Evolutionary conservation across 306 rosid genomes (phyloP).

Genomic region (Corylus avellana): DNA sequence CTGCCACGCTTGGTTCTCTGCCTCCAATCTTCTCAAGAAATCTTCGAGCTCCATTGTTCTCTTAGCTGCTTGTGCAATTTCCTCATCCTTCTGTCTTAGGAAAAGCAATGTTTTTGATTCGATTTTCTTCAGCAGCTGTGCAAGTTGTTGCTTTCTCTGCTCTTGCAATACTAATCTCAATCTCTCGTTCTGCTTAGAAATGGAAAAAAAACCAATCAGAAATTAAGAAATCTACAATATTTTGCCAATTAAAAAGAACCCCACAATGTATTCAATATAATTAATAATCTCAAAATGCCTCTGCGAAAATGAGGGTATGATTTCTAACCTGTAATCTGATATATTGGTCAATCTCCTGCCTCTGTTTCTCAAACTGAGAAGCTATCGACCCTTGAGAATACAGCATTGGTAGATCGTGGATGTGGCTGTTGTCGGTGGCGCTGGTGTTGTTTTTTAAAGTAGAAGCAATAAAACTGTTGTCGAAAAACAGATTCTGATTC

Average conservation of each 20-base stretch:
- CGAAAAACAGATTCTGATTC: constrained; percentile 16
- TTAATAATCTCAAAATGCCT: background rate
- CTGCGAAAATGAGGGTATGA: background rate
- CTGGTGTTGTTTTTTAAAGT: constrained; percentile 18
- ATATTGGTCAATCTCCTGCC: constrained; percentile 52
- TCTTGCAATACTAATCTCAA: constrained; percentile 48
- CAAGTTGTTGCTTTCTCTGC: constrained; percentile 51
- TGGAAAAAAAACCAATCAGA: background rate
- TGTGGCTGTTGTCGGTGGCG: background rate
- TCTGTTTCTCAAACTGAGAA: constrained; percentile 43
- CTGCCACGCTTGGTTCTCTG: constrained; percentile 62
- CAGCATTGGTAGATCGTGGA: background rate
- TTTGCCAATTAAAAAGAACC: background rate
- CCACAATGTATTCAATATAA: background rate
- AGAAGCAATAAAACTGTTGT: constrained; percentile 10
- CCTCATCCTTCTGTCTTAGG: constrained; percentile 55
- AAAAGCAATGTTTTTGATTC: constrained; percentile 34
- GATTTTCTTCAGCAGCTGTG: constrained; percentile 33
- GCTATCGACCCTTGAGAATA: constrained; percentile 26
- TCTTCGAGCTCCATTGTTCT: constrained; percentile 56
- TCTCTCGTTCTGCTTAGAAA: constrained; percentile 52
- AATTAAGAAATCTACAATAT: background rate
- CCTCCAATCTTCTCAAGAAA: constrained; percentile 48
- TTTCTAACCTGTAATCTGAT: constrained; percentile 55
- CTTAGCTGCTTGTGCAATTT: constrained; percentile 43